Percentiles rank a stretch among this genome's conserved stretches.
These are phyloP conservation scores for Termitomyces heimii DNA, from an alignment of 768 basidiomycete genomes.

Conservation along the genomic window DNA sequence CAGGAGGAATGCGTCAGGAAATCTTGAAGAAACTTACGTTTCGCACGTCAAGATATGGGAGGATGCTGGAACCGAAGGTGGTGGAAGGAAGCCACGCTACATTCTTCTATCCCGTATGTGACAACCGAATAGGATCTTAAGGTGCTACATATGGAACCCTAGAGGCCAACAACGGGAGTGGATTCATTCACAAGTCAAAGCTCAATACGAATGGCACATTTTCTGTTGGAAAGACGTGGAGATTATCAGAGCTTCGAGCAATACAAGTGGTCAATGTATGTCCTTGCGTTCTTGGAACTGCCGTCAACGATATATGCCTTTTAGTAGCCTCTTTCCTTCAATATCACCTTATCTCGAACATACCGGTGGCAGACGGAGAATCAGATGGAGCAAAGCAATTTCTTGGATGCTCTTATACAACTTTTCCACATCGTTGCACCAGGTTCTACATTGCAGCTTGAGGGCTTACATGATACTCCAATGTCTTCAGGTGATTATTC, in stretches of 20 bases:
- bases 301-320: conserved; percentile 9
- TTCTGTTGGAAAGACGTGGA: conserved; percentile 98
- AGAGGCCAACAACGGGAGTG: conserved; percentile 59
- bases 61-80: conserved; percentile 63
- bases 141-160: conserved; percentile 9
- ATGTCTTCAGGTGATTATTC: conserved; percentile 24
- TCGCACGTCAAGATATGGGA: conserved; percentile 94
- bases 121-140: conserved; percentile 2
- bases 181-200: conserved; percentile 94
- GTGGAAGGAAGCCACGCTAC: conserved; percentile 80
- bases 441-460: conserved; percentile 45
- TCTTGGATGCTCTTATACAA: conserved; percentile 62
- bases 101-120: conserved; percentile 85
- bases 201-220: conserved; percentile 91
- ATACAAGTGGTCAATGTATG: conserved; percentile 74
- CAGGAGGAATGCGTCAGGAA: conserved; percentile 56
- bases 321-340: conserved; percentile 57
- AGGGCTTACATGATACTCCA: conserved; percentile 47
- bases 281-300: conserved; percentile 12
- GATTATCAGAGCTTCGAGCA: conserved; percentile 70
- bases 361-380: conserved; percentile 90
- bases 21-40: conserved; percentile 74
- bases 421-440: conserved; percentile 48
- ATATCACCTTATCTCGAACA: conserved; percentile 81
- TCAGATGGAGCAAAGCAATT: conserved; percentile 62